A percentile compares a stretch with the other conserved stretches of the same genome.
Evolutionary conservation across 208 protist species (phyloP).

Genomic region (Crithidia acanthocephali): DNA sequence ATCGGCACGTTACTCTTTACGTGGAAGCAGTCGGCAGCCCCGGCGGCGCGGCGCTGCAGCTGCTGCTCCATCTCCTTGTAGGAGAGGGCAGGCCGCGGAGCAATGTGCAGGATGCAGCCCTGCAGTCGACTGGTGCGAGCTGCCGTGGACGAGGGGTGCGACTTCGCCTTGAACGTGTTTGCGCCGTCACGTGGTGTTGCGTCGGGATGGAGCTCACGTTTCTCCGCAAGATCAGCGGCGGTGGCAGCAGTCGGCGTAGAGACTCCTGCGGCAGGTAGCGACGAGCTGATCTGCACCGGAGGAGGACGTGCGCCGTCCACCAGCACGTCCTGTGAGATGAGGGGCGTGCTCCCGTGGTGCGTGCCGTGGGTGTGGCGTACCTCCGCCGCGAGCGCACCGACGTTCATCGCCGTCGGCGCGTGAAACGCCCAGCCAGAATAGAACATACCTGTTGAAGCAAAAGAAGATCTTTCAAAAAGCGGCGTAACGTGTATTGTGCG

Average conservation of each 20-base stretch:
- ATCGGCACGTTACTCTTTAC: conserved; percentile 61
- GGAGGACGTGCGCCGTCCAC: not conserved
- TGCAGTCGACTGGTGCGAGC: not conserved
- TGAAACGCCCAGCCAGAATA: conserved; percentile 69
- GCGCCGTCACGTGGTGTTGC: no score
- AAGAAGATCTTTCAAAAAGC: no score
- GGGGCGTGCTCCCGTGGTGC: conserved; percentile 13
- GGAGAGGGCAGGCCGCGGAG: conserved; percentile 18
- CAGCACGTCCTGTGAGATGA: conserved; percentile 39
- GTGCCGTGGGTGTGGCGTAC: conserved; percentile 14
- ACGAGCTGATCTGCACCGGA: not conserved
- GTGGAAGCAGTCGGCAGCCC: conserved; percentile 49
- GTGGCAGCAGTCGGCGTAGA: not conserved
- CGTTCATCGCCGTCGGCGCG: conserved; percentile 40
- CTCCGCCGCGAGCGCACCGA: conserved; percentile 19
- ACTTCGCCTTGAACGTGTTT: not conserved
- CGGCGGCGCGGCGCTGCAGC: conserved; percentile 26
- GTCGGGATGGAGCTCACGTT: no score
- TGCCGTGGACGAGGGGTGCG: not conserved
- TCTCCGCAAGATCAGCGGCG: no score
- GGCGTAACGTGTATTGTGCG: no score
- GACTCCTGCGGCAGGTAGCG: not conserved
- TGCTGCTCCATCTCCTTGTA: conserved; percentile 34
- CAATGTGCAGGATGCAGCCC: conserved; percentile 32
- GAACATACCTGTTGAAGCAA: conserved; percentile 57